Conservation (phyloP, 768 basidiomycete species). For the Russula compacta region DNA sequence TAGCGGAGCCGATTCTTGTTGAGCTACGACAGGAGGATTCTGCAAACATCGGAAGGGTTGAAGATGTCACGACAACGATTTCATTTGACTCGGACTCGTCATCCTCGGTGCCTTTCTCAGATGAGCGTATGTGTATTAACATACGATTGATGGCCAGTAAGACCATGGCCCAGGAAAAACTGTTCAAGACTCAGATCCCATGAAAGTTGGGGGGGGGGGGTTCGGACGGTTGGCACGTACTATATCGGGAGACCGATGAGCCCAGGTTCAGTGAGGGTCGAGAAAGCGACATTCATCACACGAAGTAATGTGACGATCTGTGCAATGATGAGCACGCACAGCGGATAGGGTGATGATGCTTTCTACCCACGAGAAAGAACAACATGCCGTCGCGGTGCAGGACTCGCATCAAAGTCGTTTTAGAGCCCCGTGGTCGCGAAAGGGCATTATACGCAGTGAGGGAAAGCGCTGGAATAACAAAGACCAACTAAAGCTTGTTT, state of each 20-base stretch:
- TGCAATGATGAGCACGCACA: not conserved
- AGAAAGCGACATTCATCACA: not conserved
- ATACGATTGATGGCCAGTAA: not conserved
- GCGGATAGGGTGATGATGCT: not conserved
- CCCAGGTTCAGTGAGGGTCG: not conserved
- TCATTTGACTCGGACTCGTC: not conserved
- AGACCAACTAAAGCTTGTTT: slow-evolving; percentile 25
- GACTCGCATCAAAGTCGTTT: slow-evolving; percentile 24
- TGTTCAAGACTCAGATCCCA: not conserved
- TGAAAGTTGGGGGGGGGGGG: not conserved
- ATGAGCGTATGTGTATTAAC: slow-evolving; percentile 2
- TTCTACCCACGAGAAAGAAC: slow-evolving; percentile 29
- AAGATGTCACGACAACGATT: too few species aligned
- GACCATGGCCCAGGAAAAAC: slow-evolving; percentile 5
- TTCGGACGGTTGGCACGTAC: not conserved
- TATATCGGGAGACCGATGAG: not conserved
- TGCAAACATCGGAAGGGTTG: too few species aligned
- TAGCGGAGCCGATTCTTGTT: not conserved
- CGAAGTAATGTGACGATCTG: not conserved
- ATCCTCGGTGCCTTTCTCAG: not conserved
- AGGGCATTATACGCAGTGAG: slow-evolving; percentile 30
- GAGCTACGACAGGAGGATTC: not conserved
- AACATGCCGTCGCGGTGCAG: slow-evolving; percentile 30
- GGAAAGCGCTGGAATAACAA: slow-evolving; percentile 29
- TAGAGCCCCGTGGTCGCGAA: slow-evolving; percentile 26